A percentile compares a stretch with the other conserved stretches of the same genome.
phyloP scores from a whole-genome alignment of 257 asterid species.

The Henckelia pumila region DNA sequence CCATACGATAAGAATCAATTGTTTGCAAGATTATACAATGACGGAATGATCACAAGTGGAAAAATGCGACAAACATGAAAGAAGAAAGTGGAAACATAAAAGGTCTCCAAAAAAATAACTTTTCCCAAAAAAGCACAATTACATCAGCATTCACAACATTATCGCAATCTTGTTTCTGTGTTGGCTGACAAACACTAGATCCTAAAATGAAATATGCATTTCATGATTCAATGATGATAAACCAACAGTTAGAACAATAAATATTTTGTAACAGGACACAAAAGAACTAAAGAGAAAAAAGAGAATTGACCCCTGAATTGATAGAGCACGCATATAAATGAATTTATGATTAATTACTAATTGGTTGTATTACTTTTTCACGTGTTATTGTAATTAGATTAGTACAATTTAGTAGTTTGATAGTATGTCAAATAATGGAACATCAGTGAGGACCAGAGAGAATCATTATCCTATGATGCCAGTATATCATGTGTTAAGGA shows the following conservation, averaged over 20 bases:
- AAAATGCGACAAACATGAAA: background rate
- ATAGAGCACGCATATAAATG: background rate
- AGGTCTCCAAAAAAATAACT: background rate
- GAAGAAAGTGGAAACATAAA: background rate
- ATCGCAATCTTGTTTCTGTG: background rate
- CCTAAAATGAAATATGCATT: background rate
- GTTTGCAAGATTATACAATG: background rate
- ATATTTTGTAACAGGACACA: background rate
- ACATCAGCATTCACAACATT: background rate
- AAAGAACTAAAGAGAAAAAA: background rate
- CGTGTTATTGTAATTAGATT: background rate
- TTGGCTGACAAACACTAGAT: background rate
- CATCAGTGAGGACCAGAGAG: too few relatives aligned
- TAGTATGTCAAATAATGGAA: too few relatives aligned
- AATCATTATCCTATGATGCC: too few relatives aligned
- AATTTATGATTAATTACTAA: too few relatives aligned
- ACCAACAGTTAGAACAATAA: background rate
- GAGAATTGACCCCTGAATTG: background rate
- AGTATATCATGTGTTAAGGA: too few relatives aligned
- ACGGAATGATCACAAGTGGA: background rate
- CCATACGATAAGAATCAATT: background rate
- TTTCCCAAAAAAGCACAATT: too few relatives aligned
- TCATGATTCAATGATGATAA: background rate
- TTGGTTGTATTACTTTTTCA: background rate
- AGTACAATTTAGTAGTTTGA: background rate